phyloP scores from a whole-genome alignment of 2,329 filamentous ascomycete genomes.

The Xylariaceae sp. region DNA sequence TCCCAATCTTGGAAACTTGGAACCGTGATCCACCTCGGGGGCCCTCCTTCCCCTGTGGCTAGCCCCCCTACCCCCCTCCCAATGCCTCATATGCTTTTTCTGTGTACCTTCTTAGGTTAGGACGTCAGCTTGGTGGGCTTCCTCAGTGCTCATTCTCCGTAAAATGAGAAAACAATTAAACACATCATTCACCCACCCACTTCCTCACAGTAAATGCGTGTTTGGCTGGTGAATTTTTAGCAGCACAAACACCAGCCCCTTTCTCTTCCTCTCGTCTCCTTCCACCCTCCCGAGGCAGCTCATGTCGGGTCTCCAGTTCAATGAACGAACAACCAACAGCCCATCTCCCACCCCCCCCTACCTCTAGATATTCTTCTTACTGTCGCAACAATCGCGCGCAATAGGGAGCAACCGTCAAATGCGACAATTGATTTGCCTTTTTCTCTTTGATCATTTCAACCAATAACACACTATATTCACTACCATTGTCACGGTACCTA shows the following conservation, averaged over 20 bases:
- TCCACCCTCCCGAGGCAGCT: constrained; percentile 13
- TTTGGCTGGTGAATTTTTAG: constrained; percentile 20
- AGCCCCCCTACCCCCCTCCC: too few species aligned
- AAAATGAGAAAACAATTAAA: constrained; percentile 25
- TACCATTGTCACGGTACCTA: background rate
- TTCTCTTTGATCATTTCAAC: constrained; percentile 20
- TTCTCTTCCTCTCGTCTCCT: too few species aligned
- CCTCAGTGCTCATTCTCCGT: background rate
- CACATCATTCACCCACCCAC: constrained; percentile 22
- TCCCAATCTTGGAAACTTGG: too few species aligned
- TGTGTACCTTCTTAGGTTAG: constrained; percentile 12
- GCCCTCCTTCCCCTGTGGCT: too few species aligned
- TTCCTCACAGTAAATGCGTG: constrained; percentile 10
- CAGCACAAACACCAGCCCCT: constrained; percentile 22
- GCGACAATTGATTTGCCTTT: constrained; percentile 21
- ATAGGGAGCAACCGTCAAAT: constrained; percentile 14
- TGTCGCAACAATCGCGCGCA: constrained; percentile 27
- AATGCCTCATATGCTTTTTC: too few species aligned
- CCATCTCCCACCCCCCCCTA: background rate
- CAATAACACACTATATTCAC: constrained; percentile 9
- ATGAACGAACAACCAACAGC: too few species aligned
- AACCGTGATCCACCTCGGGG: too few species aligned
- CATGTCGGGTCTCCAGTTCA: background rate
- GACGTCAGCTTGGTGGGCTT: background rate
- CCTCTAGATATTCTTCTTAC: constrained; percentile 12